Conservation (phyloP, 2,329 filamentous ascomycete genomes). For the Orbilia javanica region DNA sequence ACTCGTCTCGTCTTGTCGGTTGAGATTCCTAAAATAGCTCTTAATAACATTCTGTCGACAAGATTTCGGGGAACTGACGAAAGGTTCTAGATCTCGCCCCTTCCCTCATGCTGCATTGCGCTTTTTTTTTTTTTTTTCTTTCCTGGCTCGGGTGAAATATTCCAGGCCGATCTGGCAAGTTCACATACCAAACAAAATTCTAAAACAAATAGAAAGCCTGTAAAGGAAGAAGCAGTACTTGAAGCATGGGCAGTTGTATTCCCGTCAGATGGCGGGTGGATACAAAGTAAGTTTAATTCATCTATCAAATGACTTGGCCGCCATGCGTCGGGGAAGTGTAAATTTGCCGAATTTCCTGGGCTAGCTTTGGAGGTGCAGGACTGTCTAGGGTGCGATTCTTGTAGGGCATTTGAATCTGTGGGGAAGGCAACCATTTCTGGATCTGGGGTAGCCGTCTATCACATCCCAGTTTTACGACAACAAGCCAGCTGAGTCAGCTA, state of each 20-base stretch:
- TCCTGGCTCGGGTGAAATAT: neutral
- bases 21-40: constrained; percentile 37
- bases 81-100: constrained; percentile 5
- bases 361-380: constrained; percentile 21
- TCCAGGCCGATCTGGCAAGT: constrained; percentile 18
- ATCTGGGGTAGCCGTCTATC: constrained; percentile 56
- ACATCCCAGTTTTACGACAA: neutral
- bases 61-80: neutral
- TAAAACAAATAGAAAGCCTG: neutral
- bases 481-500: constrained; percentile 33
- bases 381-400: constrained; percentile 33
- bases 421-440: constrained; percentile 49
- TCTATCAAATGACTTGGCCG: constrained; percentile 46
- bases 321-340: constrained; percentile 42
- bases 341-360: constrained; percentile 30
- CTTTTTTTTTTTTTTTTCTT: neutral
- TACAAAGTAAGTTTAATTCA: constrained; percentile 14
- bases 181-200: neutral
- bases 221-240: neutral
- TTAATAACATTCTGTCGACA: neutral
- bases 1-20: constrained; percentile 11
- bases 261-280: constrained; percentile 31
- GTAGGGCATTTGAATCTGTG: constrained; percentile 51
- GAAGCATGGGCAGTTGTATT: neutral
- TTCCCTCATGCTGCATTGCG: neutral